Evolutionary conservation across 1,139 yeast species (phyloP), one percentile per base, ranked within the genome.

Genomic region (Ogataea hybrid): DNA sequence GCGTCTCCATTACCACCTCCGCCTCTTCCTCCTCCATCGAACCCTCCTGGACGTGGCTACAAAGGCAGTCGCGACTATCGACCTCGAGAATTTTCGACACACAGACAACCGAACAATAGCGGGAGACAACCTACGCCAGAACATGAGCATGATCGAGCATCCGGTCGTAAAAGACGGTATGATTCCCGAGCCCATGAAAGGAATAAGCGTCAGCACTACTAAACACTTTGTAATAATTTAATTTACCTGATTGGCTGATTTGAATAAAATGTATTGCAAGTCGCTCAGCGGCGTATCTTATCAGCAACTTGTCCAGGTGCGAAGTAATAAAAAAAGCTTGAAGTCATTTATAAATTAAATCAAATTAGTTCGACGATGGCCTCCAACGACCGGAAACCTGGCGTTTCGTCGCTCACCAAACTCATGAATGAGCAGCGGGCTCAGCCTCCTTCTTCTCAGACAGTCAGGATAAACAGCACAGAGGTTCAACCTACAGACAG

Each of bases 351-450:
- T 33, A 23, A 15, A 21, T 29, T 17, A 32, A n/a, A 27, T 21
- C 28, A 29, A 10, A 9, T 42, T 28, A 31, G 17, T 16, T 14
- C 16, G 12, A 39, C 30, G 12, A 42, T 42, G 48, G 37, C 49
- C 10, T 37, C 43, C 23, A 41, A 38, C 17, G 42, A 46, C 28
- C 32, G 37, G 15, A 34, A 41, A 32, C 34, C 41, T 7, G 57
- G 54, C 3, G 46, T 59, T 16, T 62, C 66, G 4, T 58, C 64
- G 12, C 49, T 62, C 39, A 61, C 66, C 6, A 56, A 56, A 41
- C 51, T 62, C 38, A 58, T 62, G 42, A 53, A 59, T 28, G 62
- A 56, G 39, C 62, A 61, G 33, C 50, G 49, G 31, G 41, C 39
- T 9, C 34, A 30, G 20, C 44, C 51, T 4, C 25, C 49, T 5